These are phyloP conservation scores for Naegleria fowleri DNA, from an alignment of 208 protist genomes.

Conservation along the genomic window DNA sequence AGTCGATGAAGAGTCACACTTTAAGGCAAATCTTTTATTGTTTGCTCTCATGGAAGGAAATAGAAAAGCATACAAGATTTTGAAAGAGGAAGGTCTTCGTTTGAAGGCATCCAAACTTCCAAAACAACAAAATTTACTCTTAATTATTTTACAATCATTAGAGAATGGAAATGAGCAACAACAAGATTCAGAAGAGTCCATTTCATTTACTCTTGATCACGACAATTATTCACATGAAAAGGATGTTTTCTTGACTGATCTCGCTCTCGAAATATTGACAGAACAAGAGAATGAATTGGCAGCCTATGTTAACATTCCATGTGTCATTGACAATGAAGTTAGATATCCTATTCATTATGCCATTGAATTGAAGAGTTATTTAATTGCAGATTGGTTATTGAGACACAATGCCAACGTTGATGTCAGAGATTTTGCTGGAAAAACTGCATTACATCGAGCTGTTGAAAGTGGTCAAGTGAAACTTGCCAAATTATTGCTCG, in stretches of 20 bases:
- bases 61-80: neutral
- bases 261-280: neutral
- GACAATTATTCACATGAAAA: neutral
- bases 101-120: neutral
- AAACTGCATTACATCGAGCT: neutral
- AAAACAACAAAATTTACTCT: neutral
- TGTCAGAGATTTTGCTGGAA: neutral
- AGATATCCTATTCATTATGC: neutral
- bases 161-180: neutral
- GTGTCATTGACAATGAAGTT: neutral
- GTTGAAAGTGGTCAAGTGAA: neutral
- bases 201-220: neutral
- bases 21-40: neutral
- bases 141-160: neutral
- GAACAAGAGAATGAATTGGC: neutral
- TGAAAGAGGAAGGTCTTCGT: neutral
- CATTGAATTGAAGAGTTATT: neutral
- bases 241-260: neutral
- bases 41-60: neutral
- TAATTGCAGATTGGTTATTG: neutral
- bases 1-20: neutral
- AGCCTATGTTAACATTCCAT: neutral
- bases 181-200: neutral
- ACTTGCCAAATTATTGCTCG: neutral
- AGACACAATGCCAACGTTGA: neutral